These are phyloP conservation scores for Pugionium cornutum DNA, from an alignment of 345 rosid species.

Conservation along the genomic window DNA sequence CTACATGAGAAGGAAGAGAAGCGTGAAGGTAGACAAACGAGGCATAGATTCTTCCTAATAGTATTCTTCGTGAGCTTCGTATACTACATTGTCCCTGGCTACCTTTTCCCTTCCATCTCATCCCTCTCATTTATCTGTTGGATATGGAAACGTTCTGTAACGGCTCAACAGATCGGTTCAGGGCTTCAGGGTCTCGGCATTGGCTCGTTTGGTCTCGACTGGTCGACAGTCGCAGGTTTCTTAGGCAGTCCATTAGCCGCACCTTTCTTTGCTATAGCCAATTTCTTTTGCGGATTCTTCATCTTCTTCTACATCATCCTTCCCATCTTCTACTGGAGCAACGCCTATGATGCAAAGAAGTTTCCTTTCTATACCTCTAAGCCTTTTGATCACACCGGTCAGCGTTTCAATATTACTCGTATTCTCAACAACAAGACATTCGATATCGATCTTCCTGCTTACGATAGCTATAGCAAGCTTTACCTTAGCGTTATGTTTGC, in stretches of 20 bases:
- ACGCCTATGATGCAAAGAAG: constrained; percentile 48
- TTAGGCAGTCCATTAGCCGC: constrained; percentile 69
- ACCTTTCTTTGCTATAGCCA: constrained; percentile 63
- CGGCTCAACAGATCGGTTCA: constrained; percentile 70
- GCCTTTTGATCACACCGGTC: constrained; percentile 49
- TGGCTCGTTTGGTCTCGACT: constrained; percentile 73
- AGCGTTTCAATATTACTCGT: constrained; percentile 47
- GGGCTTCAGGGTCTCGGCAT: constrained; percentile 61
- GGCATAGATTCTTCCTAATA: constrained; percentile 67
- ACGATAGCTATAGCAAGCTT: constrained; percentile 64
- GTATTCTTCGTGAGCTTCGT: constrained; percentile 57
- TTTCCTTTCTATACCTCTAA: constrained; percentile 54
- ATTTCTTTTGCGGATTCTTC: constrained; percentile 51
- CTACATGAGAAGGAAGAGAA: constrained; percentile 67
- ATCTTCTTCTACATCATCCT: constrained; percentile 50
- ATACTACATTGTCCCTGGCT: constrained; percentile 67
- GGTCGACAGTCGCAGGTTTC: constrained; percentile 64
- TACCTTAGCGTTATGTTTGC: constrained; percentile 64
- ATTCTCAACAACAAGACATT: constrained; percentile 51
- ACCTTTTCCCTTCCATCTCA: constrained; percentile 63
- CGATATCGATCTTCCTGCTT: constrained; percentile 43
- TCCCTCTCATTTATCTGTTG: constrained; percentile 62
- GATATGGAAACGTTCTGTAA: constrained; percentile 65
- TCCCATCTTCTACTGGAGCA: constrained; percentile 63
- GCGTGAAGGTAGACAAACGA: constrained; percentile 47